Percentiles rank a stretch among this genome's conserved stretches.
Evolutionary conservation across 257 asterid genomes (phyloP).

Genomic region (Avicennia marina): DNA sequence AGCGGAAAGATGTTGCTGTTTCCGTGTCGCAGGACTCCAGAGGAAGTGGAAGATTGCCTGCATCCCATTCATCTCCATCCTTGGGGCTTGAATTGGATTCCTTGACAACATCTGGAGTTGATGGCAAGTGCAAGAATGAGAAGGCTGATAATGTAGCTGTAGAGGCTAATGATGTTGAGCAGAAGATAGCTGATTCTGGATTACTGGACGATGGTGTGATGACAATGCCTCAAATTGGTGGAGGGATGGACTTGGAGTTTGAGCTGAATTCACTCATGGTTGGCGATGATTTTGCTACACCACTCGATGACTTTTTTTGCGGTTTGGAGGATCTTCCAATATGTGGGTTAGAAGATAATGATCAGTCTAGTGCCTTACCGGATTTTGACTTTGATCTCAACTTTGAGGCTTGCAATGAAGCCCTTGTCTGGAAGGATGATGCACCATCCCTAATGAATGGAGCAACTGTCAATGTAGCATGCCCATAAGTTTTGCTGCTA

Average conservation of each 20-base stretch:
- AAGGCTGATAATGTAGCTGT: not conserved
- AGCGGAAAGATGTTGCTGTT: not conserved
- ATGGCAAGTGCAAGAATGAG: not conserved
- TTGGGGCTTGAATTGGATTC: slow-evolving; percentile 53
- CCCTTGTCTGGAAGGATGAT: slow-evolving; percentile 57
- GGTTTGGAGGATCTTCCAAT: slow-evolving; percentile 47
- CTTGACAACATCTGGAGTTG: slow-evolving; percentile 21
- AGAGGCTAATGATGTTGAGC: slow-evolving; percentile 17
- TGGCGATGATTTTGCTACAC: slow-evolving; percentile 24
- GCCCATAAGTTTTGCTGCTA: slow-evolving; percentile 88
- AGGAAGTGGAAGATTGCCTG: slow-evolving; percentile 44
- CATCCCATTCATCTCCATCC: slow-evolving; percentile 46
- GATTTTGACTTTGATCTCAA: slow-evolving; percentile 36
- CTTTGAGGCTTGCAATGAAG: slow-evolving; percentile 45
- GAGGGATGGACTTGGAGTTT: slow-evolving; percentile 45
- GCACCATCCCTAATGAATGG: slow-evolving; percentile 31
- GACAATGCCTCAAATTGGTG: slow-evolving; percentile 35
- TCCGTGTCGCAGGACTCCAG: slow-evolving; percentile 33
- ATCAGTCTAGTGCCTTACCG: slow-evolving; percentile 29
- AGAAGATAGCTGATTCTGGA: slow-evolving; percentile 14
- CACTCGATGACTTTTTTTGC: slow-evolving; percentile 40
- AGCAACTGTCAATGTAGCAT: slow-evolving; percentile 63
- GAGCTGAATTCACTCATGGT: slow-evolving; percentile 41
- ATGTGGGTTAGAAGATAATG: slow-evolving; percentile 35
- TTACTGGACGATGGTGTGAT: slow-evolving; percentile 25